Evolutionary conservation across 345 rosid species (phyloP), one percentile per base, ranked within the genome.

Genomic region (Lumnitzera littorea): DNA sequence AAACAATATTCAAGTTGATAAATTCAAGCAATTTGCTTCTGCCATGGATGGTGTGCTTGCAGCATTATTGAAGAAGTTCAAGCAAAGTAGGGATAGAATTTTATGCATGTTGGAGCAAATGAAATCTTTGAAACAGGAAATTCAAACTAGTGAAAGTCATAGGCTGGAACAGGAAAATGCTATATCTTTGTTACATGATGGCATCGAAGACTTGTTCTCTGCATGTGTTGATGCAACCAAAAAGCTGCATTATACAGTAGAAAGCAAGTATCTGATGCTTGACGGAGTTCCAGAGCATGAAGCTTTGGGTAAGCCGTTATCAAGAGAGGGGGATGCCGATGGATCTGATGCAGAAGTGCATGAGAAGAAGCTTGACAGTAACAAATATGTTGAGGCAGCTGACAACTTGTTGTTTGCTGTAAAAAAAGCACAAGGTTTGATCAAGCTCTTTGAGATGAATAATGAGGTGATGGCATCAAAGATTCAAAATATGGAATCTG

Each of bases 401-500:
- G 78, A 77, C 62, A 74, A 70, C 24, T 72, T 89, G 69, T 71
- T 76, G 56, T 62, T 67, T 73, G 77, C 84, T 24, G 48, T 76
- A 12, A 65, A 64, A 55, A 80, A 77, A 74, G 78, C 63, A 62
- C 76, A 74, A 31, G 36, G 67, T 52, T 41, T 70, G 56, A 62
- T 63, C n/a, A 73, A 82, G 66, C 71, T 63, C 63, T 88, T 83
- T 67, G 89, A 79, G 70, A 76, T 56, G 52, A 62, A 88, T 46
- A 79, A 76, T 69, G 67, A 70, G 58, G 78, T 67, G 43, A 84
- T 95, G 27, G 82, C 75, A 43, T 48, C 71, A 51, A 62, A 64
- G 25, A 80, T 91, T 66, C 74, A 72, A 57, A 83, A 85, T 62
- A 74, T 87, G 85, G 84, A 86, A 71, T 72, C 68, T 56, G 76